Base-by-base conservation (phyloP, 192 early-diverging fungal species). In the Coemansia reversa region DNA sequence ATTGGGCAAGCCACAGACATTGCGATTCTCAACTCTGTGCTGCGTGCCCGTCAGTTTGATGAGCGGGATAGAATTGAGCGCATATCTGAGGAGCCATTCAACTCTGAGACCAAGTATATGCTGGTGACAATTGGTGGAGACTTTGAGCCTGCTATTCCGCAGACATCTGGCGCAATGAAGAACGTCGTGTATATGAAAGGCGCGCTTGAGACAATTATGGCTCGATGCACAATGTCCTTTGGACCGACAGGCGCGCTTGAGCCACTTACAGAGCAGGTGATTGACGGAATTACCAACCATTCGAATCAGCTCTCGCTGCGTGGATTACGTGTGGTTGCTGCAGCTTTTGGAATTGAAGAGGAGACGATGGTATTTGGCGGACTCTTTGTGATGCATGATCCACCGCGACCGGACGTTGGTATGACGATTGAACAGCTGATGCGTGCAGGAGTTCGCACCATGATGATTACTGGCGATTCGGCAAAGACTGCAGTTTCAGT, bases 381-480 rank as follows among this genome's bases (percentile, higher is more conserved):
- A 83, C 91, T 86, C 83, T 95, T 75, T 45, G 93, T 90, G 11
- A 92, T 99, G 86, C 88, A 90, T 58, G 97, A 99, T 76, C 95
- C 97, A 23, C 94, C 95, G 20, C 75, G 97, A 30, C 86, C 80
- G 11, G 88, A 88, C 28, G 90, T 94, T 16, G 82, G 80, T n/a
- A 79, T 84, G 11, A 87, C 94, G 4, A 90, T 97, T n/a, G 66
- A 79, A 16, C 79, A 77, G 33, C 74, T 96, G 48, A 76, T 89
- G 55, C 62, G 82, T 16, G 90, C 92, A 50, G 93, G 93, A 25
- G 93, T 99, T 16, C 88, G 90, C 65, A 84, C 94, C 2, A 84
- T 96, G n/a, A 98, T 99, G 95, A 94, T 99, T 30, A 99, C 97
- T 0, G 97, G 97, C 58, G 97, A 99, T 74, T 91, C 93, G 23